Evolutionary conservation across 2,329 filamentous ascomycete species (phyloP).

Genomic region (Diaporthe batatas): DNA sequence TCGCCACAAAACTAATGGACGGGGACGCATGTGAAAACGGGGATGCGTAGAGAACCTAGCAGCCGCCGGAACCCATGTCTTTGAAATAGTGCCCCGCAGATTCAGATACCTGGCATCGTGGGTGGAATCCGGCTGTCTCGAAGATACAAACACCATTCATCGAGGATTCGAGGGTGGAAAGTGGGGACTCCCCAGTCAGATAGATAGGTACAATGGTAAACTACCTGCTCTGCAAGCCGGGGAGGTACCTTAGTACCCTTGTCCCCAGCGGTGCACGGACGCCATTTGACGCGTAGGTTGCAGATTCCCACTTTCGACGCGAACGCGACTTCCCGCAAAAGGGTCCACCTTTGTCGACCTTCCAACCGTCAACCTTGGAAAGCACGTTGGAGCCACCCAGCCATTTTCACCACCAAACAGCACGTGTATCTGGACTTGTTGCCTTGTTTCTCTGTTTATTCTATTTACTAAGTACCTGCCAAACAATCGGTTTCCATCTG

Average conservation of each 20-base stretch:
- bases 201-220: constrained; percentile 3
- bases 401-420: constrained; percentile 2
- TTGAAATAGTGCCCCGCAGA: not conserved
- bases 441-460: too few species aligned
- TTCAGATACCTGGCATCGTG: not conserved
- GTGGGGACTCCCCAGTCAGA: not conserved
- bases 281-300: constrained; percentile 27
- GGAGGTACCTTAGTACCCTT: constrained; percentile 19
- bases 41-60: too few species aligned
- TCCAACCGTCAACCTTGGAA: constrained; percentile 34
- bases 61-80: too few species aligned
- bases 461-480: constrained; percentile 1
- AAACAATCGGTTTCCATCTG: not conserved
- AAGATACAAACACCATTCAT: too few species aligned
- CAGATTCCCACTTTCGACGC: constrained; percentile 36
- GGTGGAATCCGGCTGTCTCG: not conserved
- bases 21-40: too few species aligned
- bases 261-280: constrained; percentile 8
- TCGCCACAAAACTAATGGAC: too few species aligned
- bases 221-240: not conserved
- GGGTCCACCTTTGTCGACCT: constrained; percentile 25
- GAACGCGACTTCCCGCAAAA: constrained; percentile 35
- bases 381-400: constrained; percentile 9
- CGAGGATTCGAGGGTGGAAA: too few species aligned
- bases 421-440: not conserved